A percentile compares a stretch with the other conserved stretches of the same genome.
phyloP scores from a whole-genome alignment of 176 grass and related monocot species.

The Ensete ventricosum region DNA sequence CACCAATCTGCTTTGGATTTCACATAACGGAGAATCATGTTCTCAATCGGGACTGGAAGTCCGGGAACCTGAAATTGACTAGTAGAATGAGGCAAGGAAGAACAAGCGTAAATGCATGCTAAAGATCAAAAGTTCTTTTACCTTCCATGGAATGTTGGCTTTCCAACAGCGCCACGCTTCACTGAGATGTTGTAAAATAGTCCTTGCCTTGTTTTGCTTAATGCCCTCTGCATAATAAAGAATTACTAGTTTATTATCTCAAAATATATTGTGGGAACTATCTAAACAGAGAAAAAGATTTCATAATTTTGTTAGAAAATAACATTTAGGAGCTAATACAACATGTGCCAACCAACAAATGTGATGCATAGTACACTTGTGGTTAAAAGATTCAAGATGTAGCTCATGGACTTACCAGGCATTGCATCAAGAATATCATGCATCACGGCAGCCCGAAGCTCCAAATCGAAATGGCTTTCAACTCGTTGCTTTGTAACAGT shows the following conservation, averaged over 20 bases:
- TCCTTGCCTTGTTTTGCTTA: constrained; percentile 95
- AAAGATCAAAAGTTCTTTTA: constrained; percentile 1
- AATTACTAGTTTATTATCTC: neutral
- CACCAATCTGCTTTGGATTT: constrained; percentile 99
- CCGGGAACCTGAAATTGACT: constrained; percentile 54
- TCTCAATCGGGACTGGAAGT: constrained; percentile 84
- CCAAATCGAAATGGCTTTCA: constrained; percentile 93
- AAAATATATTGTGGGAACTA: neutral
- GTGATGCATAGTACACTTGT: too few relatives aligned
- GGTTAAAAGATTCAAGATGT: neutral
- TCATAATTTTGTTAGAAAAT: neutral
- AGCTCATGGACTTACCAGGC: constrained; percentile 32
- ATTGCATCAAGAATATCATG: constrained; percentile 99
- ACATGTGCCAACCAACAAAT: too few relatives aligned
- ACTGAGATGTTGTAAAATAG: constrained; percentile 94
- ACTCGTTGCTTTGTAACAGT: constrained; percentile 99
- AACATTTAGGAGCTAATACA: too few relatives aligned
- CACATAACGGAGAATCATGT: constrained; percentile 98
- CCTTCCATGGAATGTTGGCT: constrained; percentile 99
- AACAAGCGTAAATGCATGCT: neutral
- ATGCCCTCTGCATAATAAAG: constrained; percentile 62
- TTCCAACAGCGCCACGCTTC: constrained; percentile 99
- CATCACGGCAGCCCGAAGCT: constrained; percentile 96
- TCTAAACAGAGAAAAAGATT: neutral
- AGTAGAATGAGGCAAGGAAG: neutral